A percentile compares a stretch with the other conserved stretches of the same genome.
phyloP scores from a whole-genome alignment of 495 filamentous ascomycete species.

The Tuber aestivum region DNA sequence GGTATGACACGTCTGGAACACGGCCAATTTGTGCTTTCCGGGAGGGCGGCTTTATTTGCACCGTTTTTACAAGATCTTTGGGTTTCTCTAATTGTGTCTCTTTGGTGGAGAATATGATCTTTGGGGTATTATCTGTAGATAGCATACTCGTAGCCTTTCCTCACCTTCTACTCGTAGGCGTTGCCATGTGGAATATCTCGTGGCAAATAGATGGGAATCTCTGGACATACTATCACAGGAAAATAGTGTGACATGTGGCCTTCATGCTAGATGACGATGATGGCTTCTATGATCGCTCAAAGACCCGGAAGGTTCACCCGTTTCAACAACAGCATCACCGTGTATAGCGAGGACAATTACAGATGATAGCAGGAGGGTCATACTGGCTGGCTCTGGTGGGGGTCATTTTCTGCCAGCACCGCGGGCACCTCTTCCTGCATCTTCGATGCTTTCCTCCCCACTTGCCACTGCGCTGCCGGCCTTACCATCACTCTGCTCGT shows the following conservation, averaged over 20 bases:
- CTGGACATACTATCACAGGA: background rate
- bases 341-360: background rate
- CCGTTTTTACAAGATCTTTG: background rate
- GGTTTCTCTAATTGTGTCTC: background rate
- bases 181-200: background rate
- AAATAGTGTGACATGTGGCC: background rate
- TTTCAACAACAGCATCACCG: background rate
- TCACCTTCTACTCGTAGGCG: background rate
- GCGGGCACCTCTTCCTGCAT: slow-evolving; percentile 32
- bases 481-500: slow-evolving; percentile 11
- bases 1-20: background rate
- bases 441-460: slow-evolving; percentile 38
- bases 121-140: background rate
- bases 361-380: background rate
- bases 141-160: background rate
- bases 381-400: background rate
- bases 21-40: background rate
- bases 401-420: slow-evolving; percentile 14
- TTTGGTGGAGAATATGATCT: background rate
- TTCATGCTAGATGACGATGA: background rate
- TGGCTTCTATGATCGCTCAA: background rate
- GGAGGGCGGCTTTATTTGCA: background rate
- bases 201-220: background rate
- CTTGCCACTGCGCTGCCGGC: background rate
- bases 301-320: background rate